Conservation (phyloP, 2,329 filamentous ascomycete species). For the Coniochaeta hoffmannii region DNA sequence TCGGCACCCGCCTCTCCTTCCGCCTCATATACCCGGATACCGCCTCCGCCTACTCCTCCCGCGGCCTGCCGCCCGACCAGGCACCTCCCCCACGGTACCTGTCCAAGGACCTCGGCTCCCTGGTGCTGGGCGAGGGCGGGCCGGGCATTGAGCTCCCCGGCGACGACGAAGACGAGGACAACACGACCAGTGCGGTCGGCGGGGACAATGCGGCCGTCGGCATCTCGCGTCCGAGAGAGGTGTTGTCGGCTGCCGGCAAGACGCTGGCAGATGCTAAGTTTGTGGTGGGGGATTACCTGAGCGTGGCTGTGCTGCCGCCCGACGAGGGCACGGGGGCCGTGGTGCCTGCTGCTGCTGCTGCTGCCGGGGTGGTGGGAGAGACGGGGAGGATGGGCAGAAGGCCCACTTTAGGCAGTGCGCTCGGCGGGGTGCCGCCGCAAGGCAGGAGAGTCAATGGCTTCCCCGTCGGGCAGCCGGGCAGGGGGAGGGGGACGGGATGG, state of each 20-base stretch:
- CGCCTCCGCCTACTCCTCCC: conserved; percentile 20
- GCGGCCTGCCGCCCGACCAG: conserved; percentile 10
- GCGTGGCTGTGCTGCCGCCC: conserved; percentile 73
- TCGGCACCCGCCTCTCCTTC: conserved; percentile 82
- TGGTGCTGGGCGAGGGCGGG: conserved; percentile 62
- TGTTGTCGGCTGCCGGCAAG: conserved; percentile 57
- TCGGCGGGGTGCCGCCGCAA: conserved; percentile 20
- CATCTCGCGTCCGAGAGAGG: conserved; percentile 13
- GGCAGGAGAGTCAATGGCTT: conserved; percentile 15
- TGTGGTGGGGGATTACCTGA: conserved; percentile 82
- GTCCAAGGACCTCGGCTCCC: conserved; percentile 73
- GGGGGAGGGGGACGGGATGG: conserved; percentile 25
- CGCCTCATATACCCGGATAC: conserved; percentile 80
- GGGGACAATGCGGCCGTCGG: conserved; percentile 14
- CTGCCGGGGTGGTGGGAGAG: not conserved
- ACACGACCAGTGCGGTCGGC: conserved; percentile 20
- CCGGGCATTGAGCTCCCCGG: conserved; percentile 33
- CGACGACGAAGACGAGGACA: conserved; percentile 29
- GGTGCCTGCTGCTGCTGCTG: conserved; percentile 34
- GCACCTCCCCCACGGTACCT: conserved; percentile 49
- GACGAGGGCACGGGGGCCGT: conserved; percentile 63
- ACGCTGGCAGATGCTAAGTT: conserved; percentile 72
- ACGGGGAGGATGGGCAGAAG: not conserved
- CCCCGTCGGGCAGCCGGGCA: conserved; percentile 21
- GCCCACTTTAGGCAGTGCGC: not conserved